These are phyloP conservation scores for Macaranga tanarius DNA, from an alignment of 441 rosid species.

Conservation along the genomic window DNA sequence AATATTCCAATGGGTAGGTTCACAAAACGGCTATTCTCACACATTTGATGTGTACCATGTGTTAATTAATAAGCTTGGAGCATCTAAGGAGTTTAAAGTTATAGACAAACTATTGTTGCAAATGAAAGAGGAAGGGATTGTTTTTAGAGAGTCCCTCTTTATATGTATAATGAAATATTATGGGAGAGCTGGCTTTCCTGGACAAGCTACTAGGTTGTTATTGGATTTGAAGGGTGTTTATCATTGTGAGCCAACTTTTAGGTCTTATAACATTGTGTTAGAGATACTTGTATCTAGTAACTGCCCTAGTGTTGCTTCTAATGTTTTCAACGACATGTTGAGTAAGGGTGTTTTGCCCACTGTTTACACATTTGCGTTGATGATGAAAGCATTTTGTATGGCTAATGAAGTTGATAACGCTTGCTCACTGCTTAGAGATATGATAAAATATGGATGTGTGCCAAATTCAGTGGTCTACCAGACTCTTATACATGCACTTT, in stretches of 20 bases:
- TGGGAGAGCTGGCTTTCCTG: conserved; percentile 60
- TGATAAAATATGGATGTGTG: conserved; percentile 80
- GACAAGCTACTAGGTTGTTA: conserved; percentile 74
- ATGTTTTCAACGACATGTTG: conserved; percentile 84
- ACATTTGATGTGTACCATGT: conserved; percentile 58
- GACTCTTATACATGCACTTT: conserved; percentile 71
- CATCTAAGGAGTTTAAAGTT: conserved; percentile 52
- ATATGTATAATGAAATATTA: conserved; percentile 69
- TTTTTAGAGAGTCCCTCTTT: conserved; percentile 66
- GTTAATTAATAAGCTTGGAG: conserved; percentile 72
- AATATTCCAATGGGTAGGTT: conserved; percentile 62
- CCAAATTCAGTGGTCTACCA: conserved; percentile 74
- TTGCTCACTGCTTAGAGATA: conserved; percentile 63
- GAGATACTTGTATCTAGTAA: conserved; percentile 52
- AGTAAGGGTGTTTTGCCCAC: conserved; percentile 60
- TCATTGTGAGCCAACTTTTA: conserved; percentile 61
- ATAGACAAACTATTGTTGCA: conserved; percentile 59
- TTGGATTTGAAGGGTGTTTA: conserved; percentile 66
- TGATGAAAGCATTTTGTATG: conserved; percentile 71
- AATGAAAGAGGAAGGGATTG: conserved; percentile 76
- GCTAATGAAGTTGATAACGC: conserved; percentile 75
- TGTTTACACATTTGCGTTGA: conserved; percentile 68
- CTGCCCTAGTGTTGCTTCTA: conserved; percentile 62
- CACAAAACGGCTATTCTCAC: conserved; percentile 68
- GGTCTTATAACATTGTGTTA: conserved; percentile 66